Evolutionary conservation across 1,139 yeast genomes (phyloP).

Genomic region (Geotrichum cucujoidarum): DNA sequence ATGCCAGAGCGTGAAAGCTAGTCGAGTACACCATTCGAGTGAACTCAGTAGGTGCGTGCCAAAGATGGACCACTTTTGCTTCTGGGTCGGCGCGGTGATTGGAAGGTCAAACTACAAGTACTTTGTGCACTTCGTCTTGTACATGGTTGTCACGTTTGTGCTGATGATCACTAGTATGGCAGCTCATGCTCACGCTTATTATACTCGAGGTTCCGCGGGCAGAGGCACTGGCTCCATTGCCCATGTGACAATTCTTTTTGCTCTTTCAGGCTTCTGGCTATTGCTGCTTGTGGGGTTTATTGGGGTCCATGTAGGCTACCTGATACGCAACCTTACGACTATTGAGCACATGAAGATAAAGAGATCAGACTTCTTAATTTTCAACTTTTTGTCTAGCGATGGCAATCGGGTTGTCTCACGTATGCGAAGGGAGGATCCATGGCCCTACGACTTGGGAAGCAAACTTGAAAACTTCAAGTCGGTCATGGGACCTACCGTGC

Average conservation of each 20-base stretch:
- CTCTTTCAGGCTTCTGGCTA: slow-evolving; percentile 28
- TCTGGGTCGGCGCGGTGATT: slow-evolving; percentile 84
- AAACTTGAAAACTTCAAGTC: slow-evolving; percentile 31
- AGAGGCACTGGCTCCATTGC: slow-evolving; percentile 19
- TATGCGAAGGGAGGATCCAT: slow-evolving; percentile 13
- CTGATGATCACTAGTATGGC: slow-evolving; percentile 34
- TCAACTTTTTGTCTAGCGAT: slow-evolving; percentile 25
- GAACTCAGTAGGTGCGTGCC: slow-evolving; percentile 65
- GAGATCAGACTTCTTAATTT: slow-evolving; percentile 29
- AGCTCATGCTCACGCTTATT: slow-evolving; percentile 27
- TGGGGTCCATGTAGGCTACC: slow-evolving; percentile 31
- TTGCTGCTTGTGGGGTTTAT: slow-evolving; percentile 30
- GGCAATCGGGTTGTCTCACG: slow-evolving; percentile 14
- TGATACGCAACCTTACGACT: slow-evolving; percentile 34
- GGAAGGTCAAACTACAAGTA: slow-evolving; percentile 74
- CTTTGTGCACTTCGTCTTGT: slow-evolving; percentile 65
- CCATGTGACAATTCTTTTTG: slow-evolving; percentile 34
- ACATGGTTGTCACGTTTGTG: slow-evolving; percentile 45
- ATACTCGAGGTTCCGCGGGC: slow-evolving; percentile 1
- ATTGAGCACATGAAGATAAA: slow-evolving; percentile 34
- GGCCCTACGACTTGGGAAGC: slow-evolving; percentile 35
- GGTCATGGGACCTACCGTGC: slow-evolving; percentile 35
- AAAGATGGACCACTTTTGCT: slow-evolving; percentile 72
- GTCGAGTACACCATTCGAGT: slow-evolving; percentile 77
- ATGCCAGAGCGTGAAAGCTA: slow-evolving; percentile 82